phyloP scores from a whole-genome alignment of 768 basidiomycete species.

The Kwoniella dendrophila region DNA sequence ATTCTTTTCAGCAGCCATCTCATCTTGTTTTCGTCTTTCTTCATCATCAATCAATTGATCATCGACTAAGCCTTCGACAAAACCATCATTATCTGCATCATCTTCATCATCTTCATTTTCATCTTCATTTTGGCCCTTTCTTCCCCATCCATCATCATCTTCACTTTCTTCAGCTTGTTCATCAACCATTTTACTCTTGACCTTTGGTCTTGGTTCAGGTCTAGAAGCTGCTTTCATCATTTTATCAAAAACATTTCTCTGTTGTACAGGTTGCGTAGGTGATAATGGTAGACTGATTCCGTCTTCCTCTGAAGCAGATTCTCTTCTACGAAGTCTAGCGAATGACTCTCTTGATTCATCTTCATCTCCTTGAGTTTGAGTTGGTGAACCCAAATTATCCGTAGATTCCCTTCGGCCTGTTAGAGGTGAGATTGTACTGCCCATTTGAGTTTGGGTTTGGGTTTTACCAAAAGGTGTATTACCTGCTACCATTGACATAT shows the following conservation, averaged over 20 bases:
- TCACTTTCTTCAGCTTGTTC: slow-evolving; percentile 52
- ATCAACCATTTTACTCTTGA: slow-evolving; percentile 34
- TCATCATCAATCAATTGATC: slow-evolving; percentile 41
- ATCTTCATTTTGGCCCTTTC: slow-evolving; percentile 33
- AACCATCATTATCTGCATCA: slow-evolving; percentile 39
- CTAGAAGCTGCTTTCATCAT: slow-evolving; percentile 30
- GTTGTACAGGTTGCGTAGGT: slow-evolving; percentile 14
- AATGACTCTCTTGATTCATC: slow-evolving; percentile 6
- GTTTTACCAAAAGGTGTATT: slow-evolving; percentile 17
- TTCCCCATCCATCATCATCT: slow-evolving; percentile 50
- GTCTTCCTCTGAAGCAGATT: not conserved
- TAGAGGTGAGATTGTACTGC: not conserved
- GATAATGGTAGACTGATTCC: not conserved
- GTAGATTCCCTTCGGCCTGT: not conserved
- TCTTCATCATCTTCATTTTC: slow-evolving; percentile 48
- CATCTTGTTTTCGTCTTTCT: slow-evolving; percentile 35
- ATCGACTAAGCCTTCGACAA: slow-evolving; percentile 41
- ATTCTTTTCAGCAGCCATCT: slow-evolving; percentile 38
- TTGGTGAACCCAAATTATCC: slow-evolving; percentile 8
- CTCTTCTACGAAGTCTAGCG: slow-evolving; percentile 10
- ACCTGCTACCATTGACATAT: not conserved
- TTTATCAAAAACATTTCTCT: slow-evolving; percentile 22
- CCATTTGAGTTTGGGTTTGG: slow-evolving; percentile 7
- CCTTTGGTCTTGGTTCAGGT: slow-evolving; percentile 11
- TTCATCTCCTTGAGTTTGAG: slow-evolving; percentile 21